Conservation (phyloP, 2,329 filamentous ascomycete species). For the Fusarium vanettenii region DNA sequence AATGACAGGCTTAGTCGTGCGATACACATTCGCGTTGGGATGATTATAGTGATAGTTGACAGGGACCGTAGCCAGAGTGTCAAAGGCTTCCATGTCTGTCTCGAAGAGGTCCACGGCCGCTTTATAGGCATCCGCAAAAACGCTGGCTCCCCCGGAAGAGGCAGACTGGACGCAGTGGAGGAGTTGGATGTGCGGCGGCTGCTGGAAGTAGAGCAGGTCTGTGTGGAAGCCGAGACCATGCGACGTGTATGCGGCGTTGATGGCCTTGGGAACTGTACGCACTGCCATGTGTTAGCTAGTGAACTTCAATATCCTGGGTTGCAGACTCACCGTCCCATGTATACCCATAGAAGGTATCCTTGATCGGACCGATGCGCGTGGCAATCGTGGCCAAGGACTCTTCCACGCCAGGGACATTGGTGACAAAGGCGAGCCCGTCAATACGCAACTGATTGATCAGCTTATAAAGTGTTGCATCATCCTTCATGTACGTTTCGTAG, state of each 20-base stretch:
- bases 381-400: background rate
- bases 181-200: background rate
- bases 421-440: background rate
- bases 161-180: conserved; percentile 4
- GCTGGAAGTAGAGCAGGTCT: conserved; percentile 2
- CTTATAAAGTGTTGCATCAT: background rate
- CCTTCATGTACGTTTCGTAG: background rate
- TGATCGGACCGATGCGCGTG: background rate
- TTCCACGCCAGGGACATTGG: background rate
- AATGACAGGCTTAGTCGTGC: conserved; percentile 13
- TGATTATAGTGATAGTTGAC: conserved; percentile 18
- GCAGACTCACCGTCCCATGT: background rate
- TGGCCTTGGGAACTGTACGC: background rate
- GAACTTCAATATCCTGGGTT: too few species aligned
- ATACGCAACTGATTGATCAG: background rate
- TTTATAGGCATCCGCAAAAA: background rate
- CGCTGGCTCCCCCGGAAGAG: background rate
- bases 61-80: background rate
- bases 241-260: background rate
- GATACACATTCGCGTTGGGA: conserved; percentile 8
- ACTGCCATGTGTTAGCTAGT: background rate
- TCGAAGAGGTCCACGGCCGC: background rate
- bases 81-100: background rate
- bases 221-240: conserved; percentile 1
- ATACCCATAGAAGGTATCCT: conserved; percentile 3